Conservation (phyloP, 2,329 filamentous ascomycete genomes). For the Fusarium tupiense region DNA sequence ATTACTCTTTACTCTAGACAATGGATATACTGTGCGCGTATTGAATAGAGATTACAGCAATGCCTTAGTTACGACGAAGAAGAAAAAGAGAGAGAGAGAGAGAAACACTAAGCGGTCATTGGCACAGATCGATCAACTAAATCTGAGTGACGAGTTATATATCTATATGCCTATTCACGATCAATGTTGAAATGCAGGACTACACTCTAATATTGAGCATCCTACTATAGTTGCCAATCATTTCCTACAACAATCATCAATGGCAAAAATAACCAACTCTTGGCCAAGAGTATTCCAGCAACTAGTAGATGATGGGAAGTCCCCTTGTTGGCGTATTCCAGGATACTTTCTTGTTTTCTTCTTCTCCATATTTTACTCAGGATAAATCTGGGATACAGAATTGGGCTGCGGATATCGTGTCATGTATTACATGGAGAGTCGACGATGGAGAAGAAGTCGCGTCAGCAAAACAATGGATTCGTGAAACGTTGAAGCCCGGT, state of each 20-base stretch:
- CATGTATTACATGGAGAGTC: background rate
- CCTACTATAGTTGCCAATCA: background rate
- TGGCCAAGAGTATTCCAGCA: constrained; percentile 2
- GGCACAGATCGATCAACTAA: constrained; percentile 4
- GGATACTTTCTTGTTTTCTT: background rate
- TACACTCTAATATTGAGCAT: constrained; percentile 3
- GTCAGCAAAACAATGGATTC: constrained; percentile 8
- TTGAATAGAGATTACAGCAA: background rate
- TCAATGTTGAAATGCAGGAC: background rate
- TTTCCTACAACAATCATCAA: background rate
- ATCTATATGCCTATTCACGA: background rate
- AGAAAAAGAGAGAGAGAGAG: no score
- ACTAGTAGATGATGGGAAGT: background rate
- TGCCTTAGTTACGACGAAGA: background rate
- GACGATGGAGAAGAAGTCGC: constrained; percentile 1
- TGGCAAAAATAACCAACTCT: constrained; percentile 14
- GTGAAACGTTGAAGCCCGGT: constrained; percentile 29
- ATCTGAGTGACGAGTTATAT: background rate
- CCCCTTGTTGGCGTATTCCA: background rate
- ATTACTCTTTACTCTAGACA: constrained; percentile 7
- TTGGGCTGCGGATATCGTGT: background rate
- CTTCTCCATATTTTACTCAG: background rate
- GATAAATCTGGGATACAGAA: background rate
- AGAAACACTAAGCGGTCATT: background rate
- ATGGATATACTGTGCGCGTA: constrained; percentile 12